Evolutionary conservation across 2,329 filamentous ascomycete species (phyloP), one percentile per base, ranked within the genome.

Genomic region (Tothia fuscella): DNA sequence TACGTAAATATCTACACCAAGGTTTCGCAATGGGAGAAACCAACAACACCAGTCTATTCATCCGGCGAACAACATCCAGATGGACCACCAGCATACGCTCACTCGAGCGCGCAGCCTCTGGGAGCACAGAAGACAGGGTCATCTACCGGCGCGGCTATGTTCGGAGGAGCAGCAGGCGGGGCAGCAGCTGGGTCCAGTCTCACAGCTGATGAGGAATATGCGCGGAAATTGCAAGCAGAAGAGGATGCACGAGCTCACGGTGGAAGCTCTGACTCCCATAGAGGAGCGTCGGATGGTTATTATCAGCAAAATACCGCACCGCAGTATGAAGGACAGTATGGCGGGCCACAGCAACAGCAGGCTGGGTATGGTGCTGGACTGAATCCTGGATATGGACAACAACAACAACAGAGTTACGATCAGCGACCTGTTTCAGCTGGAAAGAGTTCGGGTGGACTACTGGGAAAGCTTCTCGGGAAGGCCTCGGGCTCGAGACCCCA

Each of bases 1-100:
- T 95, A 83, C 65, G 82, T 94, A 46, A 91, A 95, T 65, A 75
- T 82, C 47, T 75, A 79, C 61, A 94, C 87, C 49, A 91, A 91
- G 55, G 72, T 82, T 56, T 93, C 88, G 4, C 82, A 89, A 71
- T 95, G 88, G 88, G 82, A 93, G 4, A 80, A 76, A 51, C 87
- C 87, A 14, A 84, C 78, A 28, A 71, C 71, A 41, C 79, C 82
- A 32, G 76, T 77, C 40, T 61, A 70, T 6, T 60, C 56, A 21
- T 56, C 58, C 24, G 51, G 61, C 42, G 53, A 58, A 36, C 56
- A 60, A 28, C 65, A 79, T 10, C 60, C 68, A 4, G 82, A 76
- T 28, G 70, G 80, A 3, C 83, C 83, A 10, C 81, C 82, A 0
- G 22, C 72, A 48, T 87, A 88, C 61, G 64, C 71, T 10, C 64